Evolutionary conservation across 2,329 filamentous ascomycete species (phyloP).

Genomic region (Ustilaginoidea virens): DNA sequence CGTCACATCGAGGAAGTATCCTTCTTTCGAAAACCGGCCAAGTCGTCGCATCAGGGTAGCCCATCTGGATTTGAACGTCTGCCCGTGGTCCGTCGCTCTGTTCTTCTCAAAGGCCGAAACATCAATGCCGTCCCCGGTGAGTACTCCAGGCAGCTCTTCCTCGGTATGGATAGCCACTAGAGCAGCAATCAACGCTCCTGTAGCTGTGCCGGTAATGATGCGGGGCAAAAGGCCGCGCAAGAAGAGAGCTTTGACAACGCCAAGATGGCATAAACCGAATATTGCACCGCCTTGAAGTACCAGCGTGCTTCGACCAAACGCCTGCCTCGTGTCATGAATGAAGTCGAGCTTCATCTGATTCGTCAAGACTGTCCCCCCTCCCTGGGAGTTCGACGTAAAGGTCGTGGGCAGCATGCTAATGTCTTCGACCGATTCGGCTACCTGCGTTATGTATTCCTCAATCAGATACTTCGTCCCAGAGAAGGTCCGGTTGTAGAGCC

Average conservation of each 20-base stretch:
- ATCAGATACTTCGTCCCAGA: constrained; percentile 82
- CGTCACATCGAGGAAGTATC: constrained; percentile 69
- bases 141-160: constrained; percentile 62
- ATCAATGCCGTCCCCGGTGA: constrained; percentile 70
- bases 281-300: constrained; percentile 83
- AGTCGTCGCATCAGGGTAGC: constrained; percentile 51
- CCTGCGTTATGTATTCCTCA: constrained; percentile 76
- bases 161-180: constrained; percentile 78
- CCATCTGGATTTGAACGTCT: constrained; percentile 27
- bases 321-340: constrained; percentile 73
- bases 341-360: constrained; percentile 73
- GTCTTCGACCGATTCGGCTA: constrained; percentile 67
- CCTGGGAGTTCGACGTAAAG: constrained; percentile 19
- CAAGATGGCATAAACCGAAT: constrained; percentile 80
- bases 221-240: constrained; percentile 66
- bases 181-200: constrained; percentile 77
- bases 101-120: constrained; percentile 55
- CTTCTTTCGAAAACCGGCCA: constrained; percentile 54
- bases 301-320: constrained; percentile 73
- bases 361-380: constrained; percentile 32
- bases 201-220: constrained; percentile 84
- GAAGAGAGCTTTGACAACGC: constrained; percentile 78
- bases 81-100: constrained; percentile 16
- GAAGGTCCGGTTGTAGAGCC: constrained; percentile 72
- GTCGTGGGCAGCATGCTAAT: constrained; percentile 52